Evolutionary conservation across 352 stramenopile species (phyloP), one percentile per base, ranked within the genome.

Genomic region (Phytophthora aleatoria): DNA sequence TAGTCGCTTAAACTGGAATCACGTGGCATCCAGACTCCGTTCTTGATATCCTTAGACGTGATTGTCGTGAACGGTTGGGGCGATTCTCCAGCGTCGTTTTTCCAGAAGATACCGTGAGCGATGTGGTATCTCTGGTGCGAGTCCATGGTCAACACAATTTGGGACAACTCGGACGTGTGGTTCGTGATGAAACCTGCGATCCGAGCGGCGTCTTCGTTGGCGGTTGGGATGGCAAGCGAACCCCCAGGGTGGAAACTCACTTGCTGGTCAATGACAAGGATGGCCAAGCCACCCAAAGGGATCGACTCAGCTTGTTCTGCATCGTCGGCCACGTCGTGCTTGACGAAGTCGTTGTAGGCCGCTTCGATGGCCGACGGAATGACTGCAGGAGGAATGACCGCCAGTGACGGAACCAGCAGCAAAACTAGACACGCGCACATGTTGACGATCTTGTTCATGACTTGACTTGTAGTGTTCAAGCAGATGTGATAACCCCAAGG

Each of bases 61-160:
- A 99, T 99, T 1, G 90, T 57, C 3, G 94, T 98, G 73, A 98
- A 99, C 3, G 92, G 91, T 38, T 75, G 53, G 0, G 94, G 95
- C 44, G 86, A 83, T n/a, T 87, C 73, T 16, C 71, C 76, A 9
- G 75, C 31, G 2, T 54, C 72, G 52, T 95, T 83, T 5, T 67
- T 58, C 95, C 96, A 99, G 69, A 98, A 98, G 20, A 81, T 82
- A 6, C 87, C 86, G 74, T 98, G 93, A 1, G 94, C 92, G 64
- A 98, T 97, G 77, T 99, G 92, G 49, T 97, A 81, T 12, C 89
- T 90, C 51, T 98, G 87, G 81, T 99, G 96, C 26, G 90, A 97
- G 70, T 99, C 96, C 50, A 99, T 77, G 10, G 96, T 99, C 20
- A 98, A 77, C 8, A 98, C 80, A 26, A 99, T 77, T 56, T 97